Evolutionary conservation across 2,329 filamentous ascomycete species (phyloP), one percentile per base, ranked within the genome.

Genomic region (Colletotrichum abscissum): DNA sequence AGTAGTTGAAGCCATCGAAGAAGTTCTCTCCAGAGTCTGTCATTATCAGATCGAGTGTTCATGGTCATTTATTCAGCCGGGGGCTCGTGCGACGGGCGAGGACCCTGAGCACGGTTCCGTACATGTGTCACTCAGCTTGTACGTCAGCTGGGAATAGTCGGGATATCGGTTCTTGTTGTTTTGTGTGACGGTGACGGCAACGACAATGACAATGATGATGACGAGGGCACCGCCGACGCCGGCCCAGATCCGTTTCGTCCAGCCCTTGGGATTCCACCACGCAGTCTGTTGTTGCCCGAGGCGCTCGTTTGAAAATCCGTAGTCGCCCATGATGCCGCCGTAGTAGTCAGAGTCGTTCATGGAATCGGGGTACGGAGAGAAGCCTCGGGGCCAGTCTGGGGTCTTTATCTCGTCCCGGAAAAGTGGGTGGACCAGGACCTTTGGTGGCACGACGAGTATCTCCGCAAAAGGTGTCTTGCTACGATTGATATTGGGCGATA

Each of bases 1-100:
- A 88, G 76, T 90, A 90, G 76, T 88, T 78, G 77, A 90, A 90
- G 46, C 88, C 84, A 76, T 89, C 87, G 78, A 90, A 90, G 77
- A 90, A 90, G 16, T 75, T 78, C 54, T 84, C 81, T 63, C 87
- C 86, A 22, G 83, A 84, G 76, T 89, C 88, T 89, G 38, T 58
- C 7, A 57, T 65, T 55, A 54, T 73, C 70, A 49, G 42, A 49
- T 49, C 42, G 42, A 49, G 19, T 42, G 16, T 49, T 49, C 42
- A 49, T 42, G 42, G 19, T 49, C 42, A 49, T 49, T 7, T 19
- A 2, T 42, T 49, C 42, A 73, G 70, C 54, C 70, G 35, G 67
- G 59, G 60, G 57, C 42, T 49, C 14, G 26, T 64, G 56, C 66
- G 62, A 75, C 49, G 66, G 49, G 55, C 33, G 52, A 52, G 26